A percentile compares a stretch with the other conserved stretches of the same genome.
Evolutionary conservation across 1,284 basidiomycete genomes (phyloP).

Genomic region (Microbotryomycetes sp.): DNA sequence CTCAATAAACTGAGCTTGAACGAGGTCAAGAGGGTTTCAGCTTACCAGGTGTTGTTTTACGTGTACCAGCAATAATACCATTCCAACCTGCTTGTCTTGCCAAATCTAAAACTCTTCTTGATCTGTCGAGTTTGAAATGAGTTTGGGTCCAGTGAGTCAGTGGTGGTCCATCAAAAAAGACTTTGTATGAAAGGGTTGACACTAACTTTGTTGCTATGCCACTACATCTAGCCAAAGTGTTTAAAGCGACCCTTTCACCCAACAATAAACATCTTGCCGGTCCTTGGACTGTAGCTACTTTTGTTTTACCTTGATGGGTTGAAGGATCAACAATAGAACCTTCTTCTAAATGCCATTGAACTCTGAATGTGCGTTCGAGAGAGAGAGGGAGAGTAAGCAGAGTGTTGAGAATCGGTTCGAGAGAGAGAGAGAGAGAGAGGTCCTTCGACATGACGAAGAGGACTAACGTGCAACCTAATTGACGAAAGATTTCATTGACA

Average conservation of each 20-base stretch:
- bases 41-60: conserved; percentile 92
- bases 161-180: not conserved
- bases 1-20: not conserved
- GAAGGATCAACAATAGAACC: conserved; percentile 71
- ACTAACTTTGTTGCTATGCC: conserved; percentile 89
- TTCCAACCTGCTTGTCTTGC: conserved; percentile 72
- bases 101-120: conserved; percentile 70
- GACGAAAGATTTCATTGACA: conserved; percentile 85
- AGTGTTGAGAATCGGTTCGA: not conserved
- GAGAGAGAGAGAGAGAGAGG: no score
- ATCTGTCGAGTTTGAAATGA: conserved; percentile 49
- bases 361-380: conserved; percentile 49
- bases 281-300: conserved; percentile 86
- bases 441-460: not conserved
- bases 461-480: conserved; percentile 81
- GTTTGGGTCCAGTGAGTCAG: no score
- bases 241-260: conserved; percentile 90
- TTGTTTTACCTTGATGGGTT: conserved; percentile 49
- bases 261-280: conserved; percentile 82
- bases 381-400: not conserved
- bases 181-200: not conserved
- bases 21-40: not conserved
- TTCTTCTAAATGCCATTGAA: conserved; percentile 87
- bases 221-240: conserved; percentile 88
- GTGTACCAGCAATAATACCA: conserved; percentile 87